Evolutionary conservation across 225 moss, liverwort and hornwort genomes (phyloP), one percentile per base, ranked within the genome.

Genomic region (Thuidium tamariscinum): DNA sequence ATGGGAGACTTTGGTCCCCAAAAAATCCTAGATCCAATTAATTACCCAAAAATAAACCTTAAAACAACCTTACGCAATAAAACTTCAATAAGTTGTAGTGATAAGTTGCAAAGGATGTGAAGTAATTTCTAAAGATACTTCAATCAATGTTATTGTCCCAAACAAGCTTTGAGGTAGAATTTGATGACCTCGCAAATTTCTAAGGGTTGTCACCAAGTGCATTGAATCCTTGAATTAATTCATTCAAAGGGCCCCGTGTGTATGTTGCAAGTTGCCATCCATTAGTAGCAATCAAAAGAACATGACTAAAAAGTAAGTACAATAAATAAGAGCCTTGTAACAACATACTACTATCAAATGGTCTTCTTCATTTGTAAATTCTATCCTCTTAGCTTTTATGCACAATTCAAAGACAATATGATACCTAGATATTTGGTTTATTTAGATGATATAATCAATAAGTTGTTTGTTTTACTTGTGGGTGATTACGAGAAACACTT

Each of bases 191-290:
- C 3, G 0, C 3, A 22, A 51, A 34, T 2, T 34, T 49, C 1
- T 0, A 74, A 0, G 1, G 0, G 1, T 74, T n/a, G 3, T 21
- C 3, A 51, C 5, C 0, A 1, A 1, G 4, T 20, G 13, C 6
- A 52, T 74, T 22, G 74, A 14, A 1, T 0, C 15, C 10, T 16
- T 17, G 29, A 70, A 71, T 44, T 27, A 27, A 44, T 69, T 69
- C 15, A 69, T 69, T 41, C 2, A 15, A 41, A 69, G 5, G 36
- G 4, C 5, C 10, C 20, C 36, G 3, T 2, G 16, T 42, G 0
- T 23, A 1, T 16, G 8, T 44, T 71, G 16, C 5, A 29, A 44
- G 3, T 44, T 27, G 26, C 2, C 26, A 44, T 71, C 16, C 27
- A 71, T 44, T 26, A 27, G 9, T 9, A 44, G 26, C 13, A 20